Base-by-base conservation (phyloP, 2,329 filamentous ascomycete genomes). In the Graphilbum sp. region DNA sequence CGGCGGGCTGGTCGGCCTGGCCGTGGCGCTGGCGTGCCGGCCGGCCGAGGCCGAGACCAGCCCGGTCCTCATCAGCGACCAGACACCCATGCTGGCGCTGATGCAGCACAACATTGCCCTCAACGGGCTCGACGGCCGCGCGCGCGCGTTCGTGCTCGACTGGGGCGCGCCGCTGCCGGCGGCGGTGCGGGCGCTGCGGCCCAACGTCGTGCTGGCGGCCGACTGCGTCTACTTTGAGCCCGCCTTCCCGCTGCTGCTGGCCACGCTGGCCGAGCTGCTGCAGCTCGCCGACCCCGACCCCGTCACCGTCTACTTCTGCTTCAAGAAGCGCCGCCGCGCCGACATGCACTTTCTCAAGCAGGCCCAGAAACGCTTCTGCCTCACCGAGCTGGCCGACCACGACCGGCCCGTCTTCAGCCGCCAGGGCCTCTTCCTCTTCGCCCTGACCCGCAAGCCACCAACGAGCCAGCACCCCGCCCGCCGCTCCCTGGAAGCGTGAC, bases 141-240 rank as follows among this genome's bases (percentile, higher is more conserved):
- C 82, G 34, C 63, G 66, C 46, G 72, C 85, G 15, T 62, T 72
- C 39, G 64, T 94, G 20, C 68, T 95, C 47, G 82, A 95, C 55
- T 95, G 88, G 75, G 74, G 74, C 41, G 66, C 77, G 45, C 60
- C 69, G 37, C 60, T 79, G 34, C 63, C 73, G 29, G 55, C 61
- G 32, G 56, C 61, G 32, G 61, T 79, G 32, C 47, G 65, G 37
- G 58, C 65, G 39, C 63, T 66, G 47, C 70, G 71, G 44, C 84
- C 86, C 16, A 75, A 87, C 50, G 66, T 94, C 39, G 76, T 98
- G 40, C 69, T 96, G n/a, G 90, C 90, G 4, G 88, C 87, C 31
- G 90, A 96, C 57, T 96, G 88, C 59, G 86, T 94, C 35, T 98
- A 96, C 63, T 93, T 93, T 56, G 90, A 96, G 58, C 86, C 88